Evolutionary conservation across 176 grass and related monocot species (phyloP), one percentile per base, ranked within the genome.

Genomic region (Paspalum vaginatum): DNA sequence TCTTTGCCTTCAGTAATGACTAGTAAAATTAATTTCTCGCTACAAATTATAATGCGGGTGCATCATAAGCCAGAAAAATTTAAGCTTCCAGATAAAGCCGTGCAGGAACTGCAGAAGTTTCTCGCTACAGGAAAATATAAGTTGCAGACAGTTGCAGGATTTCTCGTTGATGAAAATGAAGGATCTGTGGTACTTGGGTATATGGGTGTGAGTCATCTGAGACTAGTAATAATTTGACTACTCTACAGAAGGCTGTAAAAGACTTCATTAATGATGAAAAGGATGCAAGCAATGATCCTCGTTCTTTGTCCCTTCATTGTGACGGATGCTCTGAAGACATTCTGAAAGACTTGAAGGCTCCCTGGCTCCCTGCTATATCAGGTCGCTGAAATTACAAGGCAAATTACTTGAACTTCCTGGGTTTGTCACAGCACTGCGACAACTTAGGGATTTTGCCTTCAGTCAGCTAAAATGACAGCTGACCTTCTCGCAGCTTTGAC

Each of bases 361-460:
- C 79, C 52, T 81, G 47, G 51, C 24, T 47, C 78, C 79, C 52
- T 81, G 53, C 56, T 71, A 81, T 42, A 44, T 81, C 18, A 72
- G 55, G 26, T 82, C 56, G 1, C 55, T 82, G 27, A 72, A 82
- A 62, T 72, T 82, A 49, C 67, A 81, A 0, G 56, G 79, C 2
- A 50, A 40, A 26, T 62, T 62, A 11, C 42, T 9, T 15, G 5
- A n/a, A 83, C 41, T 83, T 7, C 81, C 81, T 83, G 25, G 41
- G 32, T 85, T 78, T 78, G 65, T 85, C 9, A 68, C 4, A 3
- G 37, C 53, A 61, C 53, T 77, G 21, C 43, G 52, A 5, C 53
- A 20, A 12, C 51, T 84, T 11, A 58, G 8, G 61, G 81, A 84
- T 37, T 84, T 5, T 62, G 47, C 66, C 56, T 85, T 79, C 61